Evolutionary conservation across 2,329 filamentous ascomycete genomes (phyloP), one percentile per base, ranked within the genome.

Genomic region (Penicillium sp.): DNA sequence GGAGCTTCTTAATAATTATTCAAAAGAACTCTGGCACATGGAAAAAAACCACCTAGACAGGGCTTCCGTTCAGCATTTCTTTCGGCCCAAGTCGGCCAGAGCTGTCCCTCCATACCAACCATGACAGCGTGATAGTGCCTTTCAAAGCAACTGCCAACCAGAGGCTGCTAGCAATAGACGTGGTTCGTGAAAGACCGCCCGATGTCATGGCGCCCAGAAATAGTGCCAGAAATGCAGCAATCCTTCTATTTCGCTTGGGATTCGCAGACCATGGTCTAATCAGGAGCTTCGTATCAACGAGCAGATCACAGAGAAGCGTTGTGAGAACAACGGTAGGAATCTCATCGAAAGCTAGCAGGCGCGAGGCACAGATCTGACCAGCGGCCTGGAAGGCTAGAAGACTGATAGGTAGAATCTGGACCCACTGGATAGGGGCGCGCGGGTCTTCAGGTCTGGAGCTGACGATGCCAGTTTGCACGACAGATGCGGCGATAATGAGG

Each of bases 321-420:
- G 78, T 80, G 13, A 80, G 66, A 6, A 80, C 78, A 2, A 79
- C 73, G 0, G 77, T 80, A 0, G 78, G 78, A 22, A 80, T 72
- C 60, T 80, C 78, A 38, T 78, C 72, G 16, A 76, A 65, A 1
- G 67, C 66, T 6, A 80, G 66, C 6, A 78, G 66, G 1, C 78
- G 71, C 1, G 75, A 77, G 0, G 77, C 69, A 13, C 71, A 71
- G 25, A 79, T 78, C 59, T 80, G 78, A 0, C 78, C 78, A 0
- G 72, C 76, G 1, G 76, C 75, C 60, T 79, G 76, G 59, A 80
- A 79, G 19, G 77, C 69, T 4, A 80, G 67, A 0, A 80, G 65
- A 3, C 73, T 67, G 25, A 80, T 75, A 5, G 78, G 75, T 1
- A 78, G 58, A 1, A 78, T 59, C 56, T 77, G 74, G 53, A 73